Evolutionary conservation across 169 alveolate genomes (phyloP).

Genomic region (Eimeria zaria): DNA sequence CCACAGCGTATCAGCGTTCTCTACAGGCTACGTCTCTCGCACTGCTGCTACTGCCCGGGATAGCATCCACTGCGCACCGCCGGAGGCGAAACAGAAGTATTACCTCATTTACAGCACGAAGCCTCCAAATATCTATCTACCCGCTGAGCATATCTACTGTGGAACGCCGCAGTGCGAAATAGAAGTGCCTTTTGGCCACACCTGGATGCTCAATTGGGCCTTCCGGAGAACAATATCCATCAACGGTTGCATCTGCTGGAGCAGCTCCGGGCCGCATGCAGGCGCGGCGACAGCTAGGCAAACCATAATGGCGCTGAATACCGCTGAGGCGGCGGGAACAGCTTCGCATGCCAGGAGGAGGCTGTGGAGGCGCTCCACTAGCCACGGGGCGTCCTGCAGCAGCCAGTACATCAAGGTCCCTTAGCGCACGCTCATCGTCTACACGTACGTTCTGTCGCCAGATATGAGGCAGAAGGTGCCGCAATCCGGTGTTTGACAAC

Average conservation of each 20-base stretch:
- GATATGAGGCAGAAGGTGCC: not conserved
- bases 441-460: not conserved
- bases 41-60: not conserved
- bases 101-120: not conserved
- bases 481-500: not conserved
- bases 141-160: not conserved
- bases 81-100: not conserved
- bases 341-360: conserved; percentile 41
- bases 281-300: conserved; percentile 74
- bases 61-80: not conserved
- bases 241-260: conserved; percentile 59
- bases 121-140: not conserved
- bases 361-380: conserved; percentile 75
- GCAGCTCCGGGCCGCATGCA: conserved; percentile 66
- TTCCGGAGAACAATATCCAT: conserved; percentile 45
- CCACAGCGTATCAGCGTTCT: not conserved
- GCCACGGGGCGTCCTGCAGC: conserved; percentile 83
- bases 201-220: conserved; percentile 31
- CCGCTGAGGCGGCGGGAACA: conserved; percentile 64
- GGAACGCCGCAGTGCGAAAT: not conserved
- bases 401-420: not conserved
- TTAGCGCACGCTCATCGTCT: not conserved
- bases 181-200: not conserved
- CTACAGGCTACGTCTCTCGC: not conserved
- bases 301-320: conserved; percentile 34